Percentiles rank a stretch among this genome's conserved stretches.
These are phyloP conservation scores for Kuraishia cidri DNA, from an alignment of 805 yeast species.

Conservation along the genomic window DNA sequence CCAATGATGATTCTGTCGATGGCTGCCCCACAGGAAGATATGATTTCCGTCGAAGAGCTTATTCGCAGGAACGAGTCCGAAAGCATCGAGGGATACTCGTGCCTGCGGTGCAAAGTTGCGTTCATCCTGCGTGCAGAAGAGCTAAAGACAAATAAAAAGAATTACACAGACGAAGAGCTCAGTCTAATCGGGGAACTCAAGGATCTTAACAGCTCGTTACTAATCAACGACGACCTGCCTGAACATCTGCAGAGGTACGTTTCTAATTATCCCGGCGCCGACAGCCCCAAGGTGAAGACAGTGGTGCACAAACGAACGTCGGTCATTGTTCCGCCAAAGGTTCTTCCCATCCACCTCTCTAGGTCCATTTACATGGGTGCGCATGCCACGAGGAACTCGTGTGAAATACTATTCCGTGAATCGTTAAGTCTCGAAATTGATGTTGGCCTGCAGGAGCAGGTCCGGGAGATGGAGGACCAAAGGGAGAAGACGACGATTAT, in stretches of 20 bases:
- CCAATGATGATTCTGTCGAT: constrained; percentile 68
- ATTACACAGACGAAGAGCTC: constrained; percentile 16
- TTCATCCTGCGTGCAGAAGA: constrained; percentile 18
- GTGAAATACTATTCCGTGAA: constrained; percentile 62
- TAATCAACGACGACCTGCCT: constrained; percentile 61
- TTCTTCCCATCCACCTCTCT: constrained; percentile 76
- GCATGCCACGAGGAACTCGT: constrained; percentile 62
- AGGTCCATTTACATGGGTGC: constrained; percentile 71
- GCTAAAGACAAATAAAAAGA: constrained; percentile 7
- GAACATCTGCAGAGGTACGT: constrained; percentile 36
- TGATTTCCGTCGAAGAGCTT: constrained; percentile 35
- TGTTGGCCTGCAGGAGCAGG: constrained; percentile 15
- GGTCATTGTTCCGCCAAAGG: constrained; percentile 57
- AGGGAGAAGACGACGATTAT: constrained; percentile 14
- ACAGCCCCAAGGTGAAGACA: constrained; percentile 32
- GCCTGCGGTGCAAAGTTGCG: constrained; percentile 57
- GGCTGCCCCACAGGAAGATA: constrained; percentile 52
- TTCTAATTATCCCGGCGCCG: constrained; percentile 24
- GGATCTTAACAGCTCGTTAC: constrained; percentile 24
- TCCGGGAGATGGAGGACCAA: constrained; percentile 10
- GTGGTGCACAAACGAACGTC: constrained; percentile 59
- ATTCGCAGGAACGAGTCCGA: constrained; percentile 52
- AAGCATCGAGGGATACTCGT: constrained; percentile 71
- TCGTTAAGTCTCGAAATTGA: constrained; percentile 38
- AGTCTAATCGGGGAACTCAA: constrained; percentile 23